Percentiles rank a stretch among this genome's conserved stretches.
Conservation (phyloP, 2,329 filamentous ascomycete species). For the Thielaviopsis euricoi region DNA sequence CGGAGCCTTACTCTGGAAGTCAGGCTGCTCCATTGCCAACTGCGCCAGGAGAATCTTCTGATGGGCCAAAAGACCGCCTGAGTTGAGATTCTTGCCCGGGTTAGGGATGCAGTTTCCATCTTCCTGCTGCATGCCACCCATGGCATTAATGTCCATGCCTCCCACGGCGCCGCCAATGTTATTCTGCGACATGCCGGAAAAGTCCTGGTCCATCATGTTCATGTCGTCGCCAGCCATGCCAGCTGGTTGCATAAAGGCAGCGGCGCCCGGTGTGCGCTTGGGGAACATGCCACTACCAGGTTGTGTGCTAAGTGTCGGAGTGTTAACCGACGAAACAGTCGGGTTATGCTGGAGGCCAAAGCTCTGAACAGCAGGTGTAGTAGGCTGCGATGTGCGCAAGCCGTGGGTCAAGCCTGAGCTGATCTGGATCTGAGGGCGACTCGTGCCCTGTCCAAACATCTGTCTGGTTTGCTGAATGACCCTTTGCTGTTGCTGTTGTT, state of each 20-base stretch:
- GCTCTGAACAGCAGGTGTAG: slow-evolving; percentile 62
- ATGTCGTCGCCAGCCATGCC: slow-evolving; percentile 33
- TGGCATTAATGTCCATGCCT: slow-evolving; percentile 13
- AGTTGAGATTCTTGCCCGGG: slow-evolving; percentile 65
- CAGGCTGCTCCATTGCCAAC: slow-evolving; percentile 57
- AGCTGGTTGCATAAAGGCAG: slow-evolving; percentile 9
- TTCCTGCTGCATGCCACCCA: slow-evolving; percentile 16
- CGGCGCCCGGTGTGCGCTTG: slow-evolving; percentile 25
- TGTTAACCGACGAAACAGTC: slow-evolving; percentile 93
- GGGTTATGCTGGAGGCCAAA: slow-evolving; percentile 83
- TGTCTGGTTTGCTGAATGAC: slow-evolving; percentile 53
- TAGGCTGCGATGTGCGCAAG: slow-evolving; percentile 69
- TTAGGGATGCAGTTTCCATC: slow-evolving; percentile 63
- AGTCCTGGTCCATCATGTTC: slow-evolving; percentile 48
- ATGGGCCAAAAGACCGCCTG: slow-evolving; percentile 30
- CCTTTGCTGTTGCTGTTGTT: slow-evolving; percentile 14
- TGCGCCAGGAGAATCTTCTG: slow-evolving; percentile 50
- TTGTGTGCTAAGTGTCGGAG: slow-evolving; percentile 72
- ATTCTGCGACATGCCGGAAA: slow-evolving; percentile 35
- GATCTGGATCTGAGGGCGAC: slow-evolving; percentile 59
- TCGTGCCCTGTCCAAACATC: slow-evolving; percentile 46
- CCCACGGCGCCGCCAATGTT: slow-evolving; percentile 32
- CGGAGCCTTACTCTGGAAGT: slow-evolving; percentile 48
- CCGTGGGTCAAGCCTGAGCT: slow-evolving; percentile 62
- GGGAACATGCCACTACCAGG: slow-evolving; percentile 47